phyloP scores from a whole-genome alignment of 495 filamentous ascomycete genomes.

The Hyphodiscus hymeniophilus region DNA sequence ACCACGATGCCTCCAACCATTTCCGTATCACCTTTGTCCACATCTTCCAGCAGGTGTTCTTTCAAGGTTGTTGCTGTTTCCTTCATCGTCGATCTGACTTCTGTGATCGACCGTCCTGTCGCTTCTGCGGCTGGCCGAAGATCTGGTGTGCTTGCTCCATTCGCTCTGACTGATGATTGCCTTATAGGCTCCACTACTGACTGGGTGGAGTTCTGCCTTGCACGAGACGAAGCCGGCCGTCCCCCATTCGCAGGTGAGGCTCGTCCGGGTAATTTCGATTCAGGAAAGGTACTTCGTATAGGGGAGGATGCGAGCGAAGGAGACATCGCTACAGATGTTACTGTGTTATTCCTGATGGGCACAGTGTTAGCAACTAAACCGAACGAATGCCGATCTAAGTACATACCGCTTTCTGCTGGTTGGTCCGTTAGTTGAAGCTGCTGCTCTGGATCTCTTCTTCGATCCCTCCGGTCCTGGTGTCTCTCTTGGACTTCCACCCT shows the following conservation, averaged over 20 bases:
- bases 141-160: conserved; percentile 30
- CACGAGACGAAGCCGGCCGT: conserved; percentile 57
- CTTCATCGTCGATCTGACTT: conserved; percentile 31
- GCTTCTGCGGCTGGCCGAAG: conserved; percentile 18
- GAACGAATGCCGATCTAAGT: background rate
- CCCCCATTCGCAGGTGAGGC: conserved; percentile 29
- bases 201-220: conserved; percentile 58
- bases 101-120: conserved; percentile 23
- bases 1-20: conserved; percentile 9
- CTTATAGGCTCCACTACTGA: conserved; percentile 46
- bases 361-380: conserved; percentile 6
- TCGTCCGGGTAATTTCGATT: conserved; percentile 31
- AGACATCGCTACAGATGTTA: conserved; percentile 47
- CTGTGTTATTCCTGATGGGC: conserved; percentile 38
- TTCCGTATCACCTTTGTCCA: conserved; percentile 15
- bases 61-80: conserved; percentile 23
- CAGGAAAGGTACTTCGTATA: conserved; percentile 53
- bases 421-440: conserved; percentile 42
- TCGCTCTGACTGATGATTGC: conserved; percentile 44
- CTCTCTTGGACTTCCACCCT: conserved; percentile 51
- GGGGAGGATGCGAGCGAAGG: conserved; percentile 69
- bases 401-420: conserved; percentile 64
- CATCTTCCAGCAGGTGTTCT: conserved; percentile 19
- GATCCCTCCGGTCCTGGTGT: conserved; percentile 48
- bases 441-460: conserved; percentile 55